These are phyloP conservation scores for Ceratocystis harringtonii DNA, from an alignment of 2,329 filamentous ascomycete genomes.

Conservation along the genomic window DNA sequence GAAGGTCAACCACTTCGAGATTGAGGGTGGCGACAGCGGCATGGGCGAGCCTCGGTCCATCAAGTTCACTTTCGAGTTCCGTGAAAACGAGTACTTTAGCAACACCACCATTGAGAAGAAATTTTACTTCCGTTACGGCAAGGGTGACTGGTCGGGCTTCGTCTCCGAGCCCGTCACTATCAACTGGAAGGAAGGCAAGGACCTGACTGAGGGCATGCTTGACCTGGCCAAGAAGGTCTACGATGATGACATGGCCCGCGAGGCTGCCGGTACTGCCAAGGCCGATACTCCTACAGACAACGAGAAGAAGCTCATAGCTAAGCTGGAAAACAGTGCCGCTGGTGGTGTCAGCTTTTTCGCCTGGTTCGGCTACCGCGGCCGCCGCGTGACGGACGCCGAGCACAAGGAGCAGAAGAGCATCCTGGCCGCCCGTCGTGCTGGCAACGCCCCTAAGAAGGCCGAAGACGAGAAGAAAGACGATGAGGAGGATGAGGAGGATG, in stretches of 20 bases:
- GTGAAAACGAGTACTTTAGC: conserved; percentile 67
- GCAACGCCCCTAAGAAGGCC: conserved; percentile 27
- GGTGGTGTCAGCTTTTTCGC: conserved; percentile 69
- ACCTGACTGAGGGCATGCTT: conserved; percentile 68
- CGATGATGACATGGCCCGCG: conserved; percentile 42
- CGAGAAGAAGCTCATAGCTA: conserved; percentile 37
- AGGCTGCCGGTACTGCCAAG: conserved; percentile 25
- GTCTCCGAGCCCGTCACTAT: conserved; percentile 83
- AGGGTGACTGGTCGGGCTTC: conserved; percentile 54
- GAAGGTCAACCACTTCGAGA: conserved; percentile 66
- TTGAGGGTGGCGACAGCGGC: conserved; percentile 37
- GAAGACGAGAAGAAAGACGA: conserved; percentile 36
- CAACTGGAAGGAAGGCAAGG: conserved; percentile 72
- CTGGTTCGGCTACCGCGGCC: conserved; percentile 69
- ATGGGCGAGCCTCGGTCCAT: conserved; percentile 68
- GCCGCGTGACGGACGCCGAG: conserved; percentile 58
- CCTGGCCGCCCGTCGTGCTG: conserved; percentile 36
- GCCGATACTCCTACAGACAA: conserved; percentile 30
- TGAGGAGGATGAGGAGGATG: conserved; percentile 47
- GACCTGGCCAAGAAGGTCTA: conserved; percentile 56
- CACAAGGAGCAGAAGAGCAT: conserved; percentile 42
- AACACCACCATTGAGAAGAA: conserved; percentile 73
- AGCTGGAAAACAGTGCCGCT: conserved; percentile 45
- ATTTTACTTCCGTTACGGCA: conserved; percentile 66
- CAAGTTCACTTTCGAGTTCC: conserved; percentile 62